Percentiles rank a stretch among this genome's conserved stretches.
These are phyloP conservation scores for Gastrodia elata DNA, from an alignment of 106 monocot species.

Conservation along the genomic window DNA sequence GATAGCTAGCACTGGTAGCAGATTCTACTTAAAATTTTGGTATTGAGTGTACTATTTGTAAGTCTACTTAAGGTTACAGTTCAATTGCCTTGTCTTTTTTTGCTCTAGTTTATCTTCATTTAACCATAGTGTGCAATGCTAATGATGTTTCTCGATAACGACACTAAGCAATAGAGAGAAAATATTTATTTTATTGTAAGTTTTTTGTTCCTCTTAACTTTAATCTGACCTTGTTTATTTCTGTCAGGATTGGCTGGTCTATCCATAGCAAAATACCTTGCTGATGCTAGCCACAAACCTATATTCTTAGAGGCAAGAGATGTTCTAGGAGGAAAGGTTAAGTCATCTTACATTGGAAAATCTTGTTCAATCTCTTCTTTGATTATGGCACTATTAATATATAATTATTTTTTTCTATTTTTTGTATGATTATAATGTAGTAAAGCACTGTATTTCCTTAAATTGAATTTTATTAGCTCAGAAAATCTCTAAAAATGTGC, in stretches of 20 bases:
- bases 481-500: not conserved
- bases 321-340: conserved; percentile 94
- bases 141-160: not conserved
- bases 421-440: conserved; percentile 2
- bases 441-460: not conserved
- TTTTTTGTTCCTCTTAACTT: not conserved
- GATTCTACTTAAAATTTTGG: not conserved
- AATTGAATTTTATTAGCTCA: not conserved
- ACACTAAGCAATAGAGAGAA: not conserved
- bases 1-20: conserved; percentile 83
- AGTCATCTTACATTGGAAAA: not conserved
- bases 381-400: not conserved
- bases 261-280: conserved; percentile 93
- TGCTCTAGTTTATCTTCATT: too few relatives aligned
- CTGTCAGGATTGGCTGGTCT: conserved; percentile 88
- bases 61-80: not conserved
- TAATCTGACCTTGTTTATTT: conserved; percentile 2
- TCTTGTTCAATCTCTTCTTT: conserved; percentile 10
- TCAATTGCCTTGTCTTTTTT: not conserved
- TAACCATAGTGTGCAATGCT: too few relatives aligned
- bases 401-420: conserved; percentile 2
- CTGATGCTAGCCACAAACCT: conserved; percentile 90
- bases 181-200: not conserved
- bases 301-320: conserved; percentile 90
- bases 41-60: not conserved